Evolutionary conservation across 2,329 filamentous ascomycete species (phyloP), one percentile per base, ranked within the genome.

Genomic region (Fusarium mundagurra): DNA sequence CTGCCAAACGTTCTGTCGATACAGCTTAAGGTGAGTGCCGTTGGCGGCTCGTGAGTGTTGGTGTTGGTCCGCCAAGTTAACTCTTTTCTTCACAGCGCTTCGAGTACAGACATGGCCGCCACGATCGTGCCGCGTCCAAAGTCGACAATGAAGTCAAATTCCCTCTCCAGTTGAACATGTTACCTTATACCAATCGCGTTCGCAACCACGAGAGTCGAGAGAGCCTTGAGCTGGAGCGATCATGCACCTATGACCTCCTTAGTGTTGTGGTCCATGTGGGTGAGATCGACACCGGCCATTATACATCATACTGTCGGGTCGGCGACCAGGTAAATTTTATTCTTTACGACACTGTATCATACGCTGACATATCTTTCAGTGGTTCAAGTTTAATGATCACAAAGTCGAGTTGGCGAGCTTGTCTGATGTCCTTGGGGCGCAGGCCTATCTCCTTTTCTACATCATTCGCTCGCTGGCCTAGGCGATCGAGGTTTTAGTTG

Each of bases 351-450:
- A 5, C 16, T 31, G 18, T 11, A 34, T 29, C 20, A 43, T n/a
- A 8, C 61, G 24, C 67, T 76, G 50, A 73, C 57, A 31, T 36
- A 72, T 36, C 45, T 17, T 80, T 70, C 75, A 97, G 88, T 98
- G 96, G 96, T 97, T 98, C 82, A 91, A 94, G 63, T 98, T 98
- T 83, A 97, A 98, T 79, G 96, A 98, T 80, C 95, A 96, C 81
- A 95, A 94, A 81, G 96, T 98, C 31, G 94, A 95, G 70, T 81
- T 95, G 64, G 96, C 94, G 5, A 91, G 90, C 53, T 92, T 96
- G 80, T 93, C 93, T 10, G 94, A 98, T 68, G 96, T 98, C 7
- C 87, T 98, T 47, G 89, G 89, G 36, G 94, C 94, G 20, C 92
- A 98, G 81, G 95, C 96, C 1, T 98, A 98, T 82, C 86, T 98